Evolutionary conservation across 176 grass and related monocot species (phyloP).

Genomic region (Bolboschoenus planiculmis): DNA sequence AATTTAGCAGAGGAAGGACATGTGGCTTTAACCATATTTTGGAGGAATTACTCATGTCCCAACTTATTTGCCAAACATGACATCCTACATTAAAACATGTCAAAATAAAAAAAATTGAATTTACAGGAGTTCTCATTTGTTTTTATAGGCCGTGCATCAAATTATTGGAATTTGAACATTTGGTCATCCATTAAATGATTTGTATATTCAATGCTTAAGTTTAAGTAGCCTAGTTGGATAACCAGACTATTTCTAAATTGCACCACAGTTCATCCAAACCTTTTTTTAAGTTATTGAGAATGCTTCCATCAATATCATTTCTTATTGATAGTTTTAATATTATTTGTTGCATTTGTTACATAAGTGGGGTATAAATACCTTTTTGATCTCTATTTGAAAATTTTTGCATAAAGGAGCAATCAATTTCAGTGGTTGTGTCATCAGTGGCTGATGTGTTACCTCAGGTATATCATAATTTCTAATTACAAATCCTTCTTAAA

Average conservation of each 20-base stretch:
- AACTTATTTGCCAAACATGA: not conserved
- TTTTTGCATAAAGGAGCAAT: conserved; percentile 54
- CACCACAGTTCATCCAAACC: not conserved
- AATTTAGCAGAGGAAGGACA: not conserved
- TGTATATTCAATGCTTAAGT: not conserved
- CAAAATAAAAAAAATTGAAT: not conserved
- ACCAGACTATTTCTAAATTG: not conserved
- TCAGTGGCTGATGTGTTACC: conserved; percentile 83
- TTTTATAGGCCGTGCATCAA: not conserved
- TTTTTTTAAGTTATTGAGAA: not conserved
- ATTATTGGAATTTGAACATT: not conserved
- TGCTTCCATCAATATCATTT: not conserved
- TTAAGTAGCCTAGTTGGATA: not conserved
- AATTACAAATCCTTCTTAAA: not conserved
- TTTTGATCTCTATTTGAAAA: not conserved
- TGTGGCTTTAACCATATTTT: not conserved
- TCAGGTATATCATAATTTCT: conserved; percentile 55
- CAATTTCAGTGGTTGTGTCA: conserved; percentile 76
- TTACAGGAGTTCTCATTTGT: not conserved
- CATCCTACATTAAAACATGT: not conserved
- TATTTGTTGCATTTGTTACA: not conserved
- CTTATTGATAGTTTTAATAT: not conserved
- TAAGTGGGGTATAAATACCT: not conserved
- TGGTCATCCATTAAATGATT: not conserved
- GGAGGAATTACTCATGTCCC: not conserved